Base-by-base conservation (phyloP, 352 stramenopile genomes). In the Pythium guiyangense region DNA sequence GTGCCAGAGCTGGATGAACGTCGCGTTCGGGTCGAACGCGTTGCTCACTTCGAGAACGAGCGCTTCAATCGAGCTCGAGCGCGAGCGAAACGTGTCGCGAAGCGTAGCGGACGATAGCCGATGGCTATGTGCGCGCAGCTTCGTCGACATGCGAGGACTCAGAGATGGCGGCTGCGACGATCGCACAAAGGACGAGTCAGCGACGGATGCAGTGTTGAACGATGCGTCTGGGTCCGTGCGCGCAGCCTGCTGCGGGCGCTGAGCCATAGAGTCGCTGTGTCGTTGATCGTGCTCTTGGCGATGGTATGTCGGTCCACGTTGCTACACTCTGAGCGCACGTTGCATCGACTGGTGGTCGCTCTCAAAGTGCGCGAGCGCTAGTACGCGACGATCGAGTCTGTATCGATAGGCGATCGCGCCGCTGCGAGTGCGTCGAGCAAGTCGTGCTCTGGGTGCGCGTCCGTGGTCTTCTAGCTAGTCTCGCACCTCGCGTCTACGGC, bases 11-110 rank as follows among this genome's bases (percentile, higher is more conserved):
- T 82, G 66, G 60, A 91, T 76, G 31, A 59, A 55, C 17, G 14
- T 57, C 15, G 75, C 81, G 53, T 86, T 85, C 11, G 80, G 78
- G 53, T 88, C 74, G 27, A 87, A 82, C 10, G 80, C 74, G 52
- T 70, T 75, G 26, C 70, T 57, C 42, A 76, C 63, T 51, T 86
- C 75, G 40, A 76, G 59, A 10, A 84, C 46, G 25, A 88, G 54
- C 27, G 71, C 42, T 11, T 88, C 77, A 22, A 84, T 59, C 37
- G 77, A 88, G 64, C 68, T 86, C 5, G 73, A 80, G 1, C 77
- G 69, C 17, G 59, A 52, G 11, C 70, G 66, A 10, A 77, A 49
- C 2, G 58, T 66, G 8, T 69, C 61, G 4, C 61, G 70, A 12
- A 84, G 1, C 25, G 50, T 20, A 12, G 39, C 35, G 18, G 47